These are phyloP conservation scores for Saccharomycopsis sp. DNA, from an alignment of 805 yeast genomes.

Conservation along the genomic window DNA sequence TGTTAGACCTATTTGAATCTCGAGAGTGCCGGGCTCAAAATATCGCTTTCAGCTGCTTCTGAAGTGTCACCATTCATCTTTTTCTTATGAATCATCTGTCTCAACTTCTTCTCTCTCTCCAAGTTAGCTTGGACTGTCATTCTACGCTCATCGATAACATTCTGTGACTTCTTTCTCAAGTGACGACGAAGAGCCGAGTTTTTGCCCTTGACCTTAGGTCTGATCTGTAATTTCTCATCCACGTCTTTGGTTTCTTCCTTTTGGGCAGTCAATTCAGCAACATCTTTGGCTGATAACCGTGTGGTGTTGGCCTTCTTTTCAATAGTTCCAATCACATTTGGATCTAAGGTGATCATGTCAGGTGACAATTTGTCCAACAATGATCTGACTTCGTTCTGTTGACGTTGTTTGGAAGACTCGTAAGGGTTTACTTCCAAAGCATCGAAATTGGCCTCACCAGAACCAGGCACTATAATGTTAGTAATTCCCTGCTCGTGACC, in stretches of 20 bases:
- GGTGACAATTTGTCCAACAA: conserved; percentile 84
- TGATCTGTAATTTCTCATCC: conserved; percentile 48
- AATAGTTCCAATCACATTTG: conserved; percentile 77
- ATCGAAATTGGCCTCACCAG: conserved; percentile 97
- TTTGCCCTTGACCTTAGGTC: conserved; percentile 68
- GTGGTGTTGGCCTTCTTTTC: conserved; percentile 59
- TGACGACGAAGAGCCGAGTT: conserved; percentile 78
- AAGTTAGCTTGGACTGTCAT: conserved; percentile 37
- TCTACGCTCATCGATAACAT: conserved; percentile 27
- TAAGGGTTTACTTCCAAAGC: conserved; percentile 90
- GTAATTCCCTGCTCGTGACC: conserved; percentile 76
- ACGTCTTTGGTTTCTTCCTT: conserved; percentile 32
- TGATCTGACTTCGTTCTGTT: conserved; percentile 81
- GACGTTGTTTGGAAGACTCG: conserved; percentile 88
- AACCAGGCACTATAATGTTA: conserved; percentile 89
- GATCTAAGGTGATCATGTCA: conserved; percentile 89
- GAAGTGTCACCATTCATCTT: conserved; percentile 19
- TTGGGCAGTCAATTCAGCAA: conserved; percentile 37
- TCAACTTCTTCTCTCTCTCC: conserved; percentile 63
- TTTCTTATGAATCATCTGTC: conserved; percentile 44
- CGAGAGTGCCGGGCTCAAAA: conserved; percentile 41
- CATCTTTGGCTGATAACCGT: conserved; percentile 58
- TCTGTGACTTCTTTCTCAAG: conserved; percentile 31
- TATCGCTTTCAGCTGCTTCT: conserved; percentile 43
- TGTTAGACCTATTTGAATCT: conserved; percentile 44